These are phyloP conservation scores for Lagenaria siceraria DNA, from an alignment of 306 rosid species.

Conservation along the genomic window DNA sequence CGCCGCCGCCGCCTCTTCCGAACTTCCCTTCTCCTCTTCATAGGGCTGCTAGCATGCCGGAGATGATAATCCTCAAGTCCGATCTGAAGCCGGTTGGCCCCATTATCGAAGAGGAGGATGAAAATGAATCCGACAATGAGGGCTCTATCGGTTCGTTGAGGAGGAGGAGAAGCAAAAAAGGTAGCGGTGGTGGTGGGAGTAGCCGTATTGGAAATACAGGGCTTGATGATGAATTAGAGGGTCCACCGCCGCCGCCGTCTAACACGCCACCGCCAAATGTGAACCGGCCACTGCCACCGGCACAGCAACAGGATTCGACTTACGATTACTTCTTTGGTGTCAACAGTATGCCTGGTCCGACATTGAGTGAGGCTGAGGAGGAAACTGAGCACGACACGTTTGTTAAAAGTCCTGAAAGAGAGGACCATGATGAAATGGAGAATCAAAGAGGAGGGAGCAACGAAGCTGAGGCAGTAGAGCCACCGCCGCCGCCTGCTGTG, in stretches of 20 bases:
- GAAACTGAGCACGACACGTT: slow-evolving; percentile 22
- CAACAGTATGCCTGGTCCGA: slow-evolving; percentile 38
- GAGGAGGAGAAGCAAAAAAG: slow-evolving; percentile 23
- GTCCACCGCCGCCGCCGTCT: slow-evolving; percentile 23
- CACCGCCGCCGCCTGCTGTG: slow-evolving; percentile 8
- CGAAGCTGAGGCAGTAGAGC: slow-evolving; percentile 1
- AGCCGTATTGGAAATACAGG: slow-evolving; percentile 16
- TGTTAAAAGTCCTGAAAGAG: slow-evolving; percentile 27
- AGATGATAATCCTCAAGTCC: slow-evolving; percentile 36
- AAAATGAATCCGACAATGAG: slow-evolving; percentile 20
- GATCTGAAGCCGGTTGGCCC: slow-evolving; percentile 32
- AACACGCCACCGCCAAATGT: slow-evolving; percentile 6
- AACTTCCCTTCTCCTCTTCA: slow-evolving; percentile 26
- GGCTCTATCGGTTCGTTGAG: slow-evolving; percentile 21
- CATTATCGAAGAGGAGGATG: slow-evolving; percentile 39
- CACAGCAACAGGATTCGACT: slow-evolving; percentile 25
- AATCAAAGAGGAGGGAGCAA: neutral
- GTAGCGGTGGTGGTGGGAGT: slow-evolving; percentile 12
- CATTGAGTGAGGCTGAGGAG: slow-evolving; percentile 34
- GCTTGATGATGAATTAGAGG: slow-evolving; percentile 14
- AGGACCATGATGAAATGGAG: slow-evolving; percentile 13
- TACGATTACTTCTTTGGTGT: slow-evolving; percentile 54
- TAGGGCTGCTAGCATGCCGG: slow-evolving; percentile 72
- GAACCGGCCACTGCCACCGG: slow-evolving; percentile 14
- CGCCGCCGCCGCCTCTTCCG: slow-evolving; percentile 41